Base-by-base conservation (phyloP, 495 filamentous ascomycete genomes). In the Sphaerosporella brunnea region DNA sequence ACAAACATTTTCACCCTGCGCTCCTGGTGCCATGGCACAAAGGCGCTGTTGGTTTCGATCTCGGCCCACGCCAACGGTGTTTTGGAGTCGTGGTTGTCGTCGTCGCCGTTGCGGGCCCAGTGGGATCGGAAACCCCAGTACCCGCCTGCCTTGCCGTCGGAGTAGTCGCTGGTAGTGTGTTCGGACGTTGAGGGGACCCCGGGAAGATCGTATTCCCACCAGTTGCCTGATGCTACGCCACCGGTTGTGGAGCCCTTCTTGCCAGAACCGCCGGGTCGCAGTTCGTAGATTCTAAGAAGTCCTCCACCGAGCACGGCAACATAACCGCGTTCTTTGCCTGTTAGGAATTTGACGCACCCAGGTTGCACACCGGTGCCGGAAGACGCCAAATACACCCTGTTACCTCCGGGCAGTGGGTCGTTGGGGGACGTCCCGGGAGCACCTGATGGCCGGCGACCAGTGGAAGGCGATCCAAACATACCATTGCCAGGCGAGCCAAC, bases 21-120 rank as follows among this genome's bases (percentile, higher is more conserved):
- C 52, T 93, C 85, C 0, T 83, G 87, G 58, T 93, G 84, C 65
- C 93, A 93, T 0, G 87, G 84, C 51, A 86, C 82, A 49, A 87
- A 93, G 1, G 84, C 79, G 5, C 83, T 79, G 51, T 84, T 90
- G 1, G 86, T 90, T 60, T 95, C 87, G 51, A 93, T 88, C 65
- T 95, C 87, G 2, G 85, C 82, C 53, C 85, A 79, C 3, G 84
- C 84, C 42, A 93, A 65, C 48, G 53, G 63, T 23, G 13, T 48
- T 4, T 40, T 39, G 13, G 19, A 19, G 3, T 16, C 23, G 18
- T 36, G 35, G 2, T 24, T 18, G 41, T 52, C 50, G 13, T 48
- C 16, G 18, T 51, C 42, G 5, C n/a, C 45, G 9, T n/a, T 9
- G 11, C 35, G 32, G 60, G 56, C 23, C 40, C 40, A 43, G 30